phyloP scores from a whole-genome alignment of 805 yeast genomes.

The Schwanniomyces yamadae region DNA sequence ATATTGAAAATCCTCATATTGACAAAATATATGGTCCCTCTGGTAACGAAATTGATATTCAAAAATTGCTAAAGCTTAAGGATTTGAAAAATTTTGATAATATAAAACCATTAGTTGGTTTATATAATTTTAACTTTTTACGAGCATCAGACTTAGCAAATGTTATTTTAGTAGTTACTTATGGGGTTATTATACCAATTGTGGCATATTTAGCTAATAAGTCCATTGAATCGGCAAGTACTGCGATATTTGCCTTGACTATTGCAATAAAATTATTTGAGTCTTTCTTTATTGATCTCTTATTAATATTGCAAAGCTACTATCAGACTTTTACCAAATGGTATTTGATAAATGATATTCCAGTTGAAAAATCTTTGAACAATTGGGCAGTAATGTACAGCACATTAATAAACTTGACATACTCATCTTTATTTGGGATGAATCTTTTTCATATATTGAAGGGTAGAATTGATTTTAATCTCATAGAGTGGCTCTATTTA shows the following conservation, averaged over 20 bases:
- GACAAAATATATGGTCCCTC: conserved; percentile 70
- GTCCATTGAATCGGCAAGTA: conserved; percentile 12
- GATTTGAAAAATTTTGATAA: conserved; percentile 45
- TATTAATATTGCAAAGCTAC: conserved; percentile 59
- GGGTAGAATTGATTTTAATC: conserved; percentile 16
- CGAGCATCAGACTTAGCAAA: conserved; percentile 65
- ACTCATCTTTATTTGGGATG: conserved; percentile 48
- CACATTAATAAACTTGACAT: conserved; percentile 51
- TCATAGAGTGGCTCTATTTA: conserved; percentile 44
- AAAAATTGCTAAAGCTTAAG: conserved; percentile 44
- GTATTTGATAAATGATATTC: conserved; percentile 61
- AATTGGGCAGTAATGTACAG: conserved; percentile 72
- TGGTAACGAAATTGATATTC: conserved; percentile 34
- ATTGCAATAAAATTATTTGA: conserved; percentile 50
- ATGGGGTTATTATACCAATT: conserved; percentile 43
- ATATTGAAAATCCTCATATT: conserved; percentile 84
- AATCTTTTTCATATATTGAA: conserved; percentile 28
- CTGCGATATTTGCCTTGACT: conserved; percentile 39
- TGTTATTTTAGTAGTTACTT: conserved; percentile 39
- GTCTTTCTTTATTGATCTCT: conserved; percentile 47
- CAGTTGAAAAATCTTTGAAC: conserved; percentile 62
- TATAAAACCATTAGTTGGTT: conserved; percentile 54
- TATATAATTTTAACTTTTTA: conserved; percentile 60
- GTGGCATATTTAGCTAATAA: conserved; percentile 26
- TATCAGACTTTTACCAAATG: conserved; percentile 62